Percentiles rank a stretch among this genome's conserved stretches.
These are phyloP conservation scores for Triticum urartu DNA, from an alignment of 176 grass and related monocot species.

Conservation along the genomic window DNA sequence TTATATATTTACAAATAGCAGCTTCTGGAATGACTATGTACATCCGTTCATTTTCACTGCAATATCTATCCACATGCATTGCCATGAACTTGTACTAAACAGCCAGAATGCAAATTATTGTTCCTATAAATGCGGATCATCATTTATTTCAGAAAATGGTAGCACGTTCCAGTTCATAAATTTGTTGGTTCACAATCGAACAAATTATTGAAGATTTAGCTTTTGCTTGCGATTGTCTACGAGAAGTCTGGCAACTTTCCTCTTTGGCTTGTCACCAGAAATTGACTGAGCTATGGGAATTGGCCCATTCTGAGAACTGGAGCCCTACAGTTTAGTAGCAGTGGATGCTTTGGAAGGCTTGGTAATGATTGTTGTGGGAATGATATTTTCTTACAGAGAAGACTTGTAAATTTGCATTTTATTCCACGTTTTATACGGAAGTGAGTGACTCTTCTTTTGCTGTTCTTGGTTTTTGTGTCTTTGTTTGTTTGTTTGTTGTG, in stretches of 20 bases:
- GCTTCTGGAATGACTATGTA: background rate
- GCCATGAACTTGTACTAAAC: background rate
- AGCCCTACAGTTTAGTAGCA: background rate
- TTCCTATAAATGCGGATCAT: background rate
- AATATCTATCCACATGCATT: conserved; percentile 3
- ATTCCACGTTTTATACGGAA: conserved; percentile 45
- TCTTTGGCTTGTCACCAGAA: background rate
- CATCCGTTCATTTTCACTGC: background rate
- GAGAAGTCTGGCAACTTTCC: background rate
- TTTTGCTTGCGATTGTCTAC: background rate
- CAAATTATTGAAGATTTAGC: background rate
- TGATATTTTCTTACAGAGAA: conserved; percentile 14
- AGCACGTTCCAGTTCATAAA: background rate
- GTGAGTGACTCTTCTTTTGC: conserved; percentile 59
- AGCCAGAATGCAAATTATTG: background rate
- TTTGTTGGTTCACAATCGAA: background rate
- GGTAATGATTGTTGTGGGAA: background rate
- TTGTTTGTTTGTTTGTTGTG: conserved; percentile 48
- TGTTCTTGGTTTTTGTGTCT: conserved; percentile 64
- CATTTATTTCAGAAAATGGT: background rate
- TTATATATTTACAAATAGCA: background rate
- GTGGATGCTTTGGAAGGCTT: conserved; percentile 5
- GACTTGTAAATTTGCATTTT: conserved; percentile 26
- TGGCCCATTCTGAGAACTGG: background rate
- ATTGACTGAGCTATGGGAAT: background rate